Conservation (phyloP, 1,284 basidiomycete genomes). For the Ustilago loliicola region DNA sequence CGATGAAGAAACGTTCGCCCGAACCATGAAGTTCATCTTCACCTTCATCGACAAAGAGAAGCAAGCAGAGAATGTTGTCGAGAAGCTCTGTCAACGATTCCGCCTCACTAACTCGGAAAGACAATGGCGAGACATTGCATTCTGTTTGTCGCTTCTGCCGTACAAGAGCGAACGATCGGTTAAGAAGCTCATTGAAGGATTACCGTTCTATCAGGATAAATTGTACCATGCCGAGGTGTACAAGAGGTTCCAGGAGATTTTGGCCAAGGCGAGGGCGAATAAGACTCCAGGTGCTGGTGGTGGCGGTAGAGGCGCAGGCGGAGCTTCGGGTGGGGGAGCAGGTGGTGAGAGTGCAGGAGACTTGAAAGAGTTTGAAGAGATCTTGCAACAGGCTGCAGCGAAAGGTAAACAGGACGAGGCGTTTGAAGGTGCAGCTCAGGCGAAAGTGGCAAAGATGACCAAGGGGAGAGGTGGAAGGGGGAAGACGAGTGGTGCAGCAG, state of each 20-base stretch:
- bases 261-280: conserved; percentile 75
- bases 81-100: conserved; percentile 75
- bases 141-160: conserved; percentile 90
- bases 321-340: conserved; percentile 15
- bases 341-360: conserved; percentile 45
- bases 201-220: conserved; percentile 83
- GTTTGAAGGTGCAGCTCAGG: conserved; percentile 76
- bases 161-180: conserved; percentile 97
- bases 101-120: conserved; percentile 86
- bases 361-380: conserved; percentile 74
- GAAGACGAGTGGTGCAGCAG: conserved; percentile 25
- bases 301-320: conserved; percentile 23
- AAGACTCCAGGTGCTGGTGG: conserved; percentile 28
- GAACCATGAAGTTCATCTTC: conserved; percentile 95
- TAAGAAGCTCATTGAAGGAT: conserved; percentile 93
- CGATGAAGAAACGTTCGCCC: conserved; percentile 90
- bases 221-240: conserved; percentile 89
- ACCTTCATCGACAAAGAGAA: conserved; percentile 90
- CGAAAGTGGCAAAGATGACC: conserved; percentile 54
- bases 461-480: conserved; percentile 21
- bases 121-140: conserved; percentile 98
- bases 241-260: conserved; percentile 87
- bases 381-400: conserved; percentile 82
- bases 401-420: conserved; percentile 93
- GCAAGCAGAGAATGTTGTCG: conserved; percentile 70